These are phyloP conservation scores for Ceratobasidium sp. DNA, from an alignment of 1,284 basidiomycete species.

Conservation along the genomic window DNA sequence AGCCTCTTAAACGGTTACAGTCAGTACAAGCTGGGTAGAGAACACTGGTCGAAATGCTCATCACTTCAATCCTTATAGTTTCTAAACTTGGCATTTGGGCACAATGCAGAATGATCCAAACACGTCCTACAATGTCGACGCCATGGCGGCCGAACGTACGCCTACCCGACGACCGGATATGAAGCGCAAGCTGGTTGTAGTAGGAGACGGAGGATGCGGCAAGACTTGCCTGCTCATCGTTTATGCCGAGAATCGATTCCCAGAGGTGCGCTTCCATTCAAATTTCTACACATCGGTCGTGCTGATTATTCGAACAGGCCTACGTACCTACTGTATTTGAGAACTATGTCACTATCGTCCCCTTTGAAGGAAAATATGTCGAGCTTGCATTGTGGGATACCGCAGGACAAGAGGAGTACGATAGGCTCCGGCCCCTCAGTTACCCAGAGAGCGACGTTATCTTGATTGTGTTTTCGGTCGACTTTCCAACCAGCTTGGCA, in stretches of 20 bases:
- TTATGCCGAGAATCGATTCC: constrained; percentile 97
- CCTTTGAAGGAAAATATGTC: constrained; percentile 87
- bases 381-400: constrained; percentile 98
- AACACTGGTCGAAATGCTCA: neutral
- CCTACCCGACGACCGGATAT: constrained; percentile 67
- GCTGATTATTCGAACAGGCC: constrained; percentile 60
- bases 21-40: neutral
- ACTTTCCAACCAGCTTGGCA: constrained; percentile 91
- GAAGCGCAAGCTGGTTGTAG: constrained; percentile 90
- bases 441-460: constrained; percentile 98
- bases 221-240: constrained; percentile 92
- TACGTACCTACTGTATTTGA: constrained; percentile 99
- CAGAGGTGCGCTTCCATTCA: constrained; percentile 69
- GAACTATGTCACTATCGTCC: constrained; percentile 92
- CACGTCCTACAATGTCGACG: constrained; percentile 36
- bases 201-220: constrained; percentile 76
- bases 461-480: constrained; percentile 95
- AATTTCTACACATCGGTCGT: neutral
- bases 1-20: neutral
- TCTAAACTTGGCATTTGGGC: neutral
- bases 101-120: constrained; percentile 15
- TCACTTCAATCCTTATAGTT: neutral
- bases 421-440: constrained; percentile 89
- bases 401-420: constrained; percentile 98
- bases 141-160: constrained; percentile 31